Conservation (phyloP, 140 eudicot genomes). For the Flaveria floridana region DNA sequence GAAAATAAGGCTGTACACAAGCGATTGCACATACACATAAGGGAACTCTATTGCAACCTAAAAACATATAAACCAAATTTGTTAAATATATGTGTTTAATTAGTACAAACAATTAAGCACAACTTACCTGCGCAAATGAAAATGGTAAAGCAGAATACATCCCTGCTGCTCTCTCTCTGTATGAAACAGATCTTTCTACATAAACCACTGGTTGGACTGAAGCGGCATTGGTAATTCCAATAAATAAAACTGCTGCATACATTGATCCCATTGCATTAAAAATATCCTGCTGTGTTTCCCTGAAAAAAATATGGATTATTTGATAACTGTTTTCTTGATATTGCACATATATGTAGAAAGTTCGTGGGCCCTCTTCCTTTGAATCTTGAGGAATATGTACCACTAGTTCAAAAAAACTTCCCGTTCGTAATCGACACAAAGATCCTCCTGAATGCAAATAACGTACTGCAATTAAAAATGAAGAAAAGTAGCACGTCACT, state of each 20-base stretch:
- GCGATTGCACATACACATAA: constrained; percentile 68
- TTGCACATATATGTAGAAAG: constrained; percentile 80
- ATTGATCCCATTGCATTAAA: constrained; percentile 96
- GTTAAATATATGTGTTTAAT: not conserved
- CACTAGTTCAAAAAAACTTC: constrained; percentile 52
- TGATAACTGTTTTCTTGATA: too few relatives aligned
- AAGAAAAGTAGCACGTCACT: constrained; percentile 68
- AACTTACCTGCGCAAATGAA: constrained; percentile 79
- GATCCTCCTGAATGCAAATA: constrained; percentile 56
- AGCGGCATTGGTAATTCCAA: constrained; percentile 79
- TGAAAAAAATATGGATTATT: constrained; percentile 12
- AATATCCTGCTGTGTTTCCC: constrained; percentile 83
- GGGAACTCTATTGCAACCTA: constrained; percentile 89
- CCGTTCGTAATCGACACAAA: constrained; percentile 83
- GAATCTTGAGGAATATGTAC: constrained; percentile 59
- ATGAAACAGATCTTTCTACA: constrained; percentile 80
- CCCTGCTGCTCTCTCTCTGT: constrained; percentile 85
- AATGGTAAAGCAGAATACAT: constrained; percentile 92
- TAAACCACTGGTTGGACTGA: constrained; percentile 89
- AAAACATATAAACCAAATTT: constrained; percentile 12
- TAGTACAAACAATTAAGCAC: constrained; percentile 1
- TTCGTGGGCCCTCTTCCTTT: constrained; percentile 87
- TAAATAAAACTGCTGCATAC: constrained; percentile 85
- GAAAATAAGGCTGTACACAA: constrained; percentile 70
- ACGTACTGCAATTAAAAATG: constrained; percentile 43